phyloP scores from a whole-genome alignment of 2,329 filamentous ascomycete genomes.

The Fusarium sp. region DNA sequence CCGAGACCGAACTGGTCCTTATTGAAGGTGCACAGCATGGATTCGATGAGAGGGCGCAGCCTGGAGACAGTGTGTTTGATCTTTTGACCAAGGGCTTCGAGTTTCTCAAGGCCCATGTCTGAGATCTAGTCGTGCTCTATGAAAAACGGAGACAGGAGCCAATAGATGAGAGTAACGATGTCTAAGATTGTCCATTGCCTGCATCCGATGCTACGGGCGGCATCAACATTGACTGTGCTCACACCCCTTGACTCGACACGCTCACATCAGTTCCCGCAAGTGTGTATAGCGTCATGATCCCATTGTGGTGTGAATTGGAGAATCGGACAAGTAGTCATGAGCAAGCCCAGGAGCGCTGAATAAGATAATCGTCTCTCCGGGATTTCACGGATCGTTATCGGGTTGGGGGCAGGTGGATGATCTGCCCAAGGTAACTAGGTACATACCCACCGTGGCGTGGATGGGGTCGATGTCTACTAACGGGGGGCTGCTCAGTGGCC shows the following conservation, averaged over 20 bases:
- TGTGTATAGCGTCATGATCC: neutral
- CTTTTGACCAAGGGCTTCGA: neutral
- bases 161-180: neutral
- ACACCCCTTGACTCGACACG: neutral
- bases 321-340: neutral
- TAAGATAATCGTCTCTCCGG: neutral
- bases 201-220: neutral
- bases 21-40: neutral
- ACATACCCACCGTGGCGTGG: conserved; percentile 1
- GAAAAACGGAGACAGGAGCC: neutral
- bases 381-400: neutral
- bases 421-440: neutral
- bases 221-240: neutral
- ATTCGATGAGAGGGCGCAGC: neutral
- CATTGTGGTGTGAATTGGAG: neutral
- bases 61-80: neutral
- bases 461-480: neutral
- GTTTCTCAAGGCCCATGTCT: neutral
- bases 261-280: neutral
- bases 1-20: neutral
- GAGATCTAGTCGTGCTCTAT: neutral
- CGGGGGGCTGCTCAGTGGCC: neutral
- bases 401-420: neutral
- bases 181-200: neutral
- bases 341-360: neutral